Evolutionary conservation across 2,329 filamentous ascomycete genomes (phyloP).

Genomic region (Fusarium verticillioides): DNA sequence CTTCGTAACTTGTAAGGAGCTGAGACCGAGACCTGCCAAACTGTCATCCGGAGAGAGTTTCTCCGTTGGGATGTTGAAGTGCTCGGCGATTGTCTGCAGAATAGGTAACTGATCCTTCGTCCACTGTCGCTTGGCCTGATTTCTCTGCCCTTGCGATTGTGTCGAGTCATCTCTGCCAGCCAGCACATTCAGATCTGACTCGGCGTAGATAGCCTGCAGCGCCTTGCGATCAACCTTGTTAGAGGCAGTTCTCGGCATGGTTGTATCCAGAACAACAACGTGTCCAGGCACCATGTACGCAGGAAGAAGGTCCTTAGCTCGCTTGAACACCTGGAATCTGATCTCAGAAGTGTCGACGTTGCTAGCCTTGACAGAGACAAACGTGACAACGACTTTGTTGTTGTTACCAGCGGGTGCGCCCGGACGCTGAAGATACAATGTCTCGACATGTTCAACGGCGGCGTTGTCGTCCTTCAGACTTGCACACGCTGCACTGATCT

Average conservation of each 20-base stretch:
- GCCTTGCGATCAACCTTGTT: constrained; percentile 31
- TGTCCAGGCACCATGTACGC: constrained; percentile 27
- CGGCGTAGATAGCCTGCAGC: constrained; percentile 6
- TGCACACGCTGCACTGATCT: constrained; percentile 27
- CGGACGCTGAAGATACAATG: constrained; percentile 1
- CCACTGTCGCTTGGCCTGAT: neutral
- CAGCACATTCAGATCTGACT: neutral
- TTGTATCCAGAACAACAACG: constrained; percentile 22
- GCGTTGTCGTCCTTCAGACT: constrained; percentile 19
- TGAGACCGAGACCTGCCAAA: constrained; percentile 22
- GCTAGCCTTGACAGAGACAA: constrained; percentile 19
- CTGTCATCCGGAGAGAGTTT: constrained; percentile 10
- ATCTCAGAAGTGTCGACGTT: constrained; percentile 2
- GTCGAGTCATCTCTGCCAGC: neutral
- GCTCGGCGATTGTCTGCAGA: constrained; percentile 1
- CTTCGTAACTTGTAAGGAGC: constrained; percentile 26
- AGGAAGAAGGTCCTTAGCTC: constrained; percentile 8
- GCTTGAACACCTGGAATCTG: constrained; percentile 10
- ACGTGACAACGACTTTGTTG: constrained; percentile 22
- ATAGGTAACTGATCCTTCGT: neutral
- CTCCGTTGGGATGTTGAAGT: constrained; percentile 11
- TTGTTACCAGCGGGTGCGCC: neutral
- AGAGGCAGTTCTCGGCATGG: constrained; percentile 22
- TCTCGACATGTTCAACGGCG: constrained; percentile 16
- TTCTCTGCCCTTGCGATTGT: fast-evolving